Percentiles rank a stretch among this genome's conserved stretches.
These are phyloP conservation scores for Lumnitzera littorea DNA, from an alignment of 345 rosid species.

Conservation along the genomic window DNA sequence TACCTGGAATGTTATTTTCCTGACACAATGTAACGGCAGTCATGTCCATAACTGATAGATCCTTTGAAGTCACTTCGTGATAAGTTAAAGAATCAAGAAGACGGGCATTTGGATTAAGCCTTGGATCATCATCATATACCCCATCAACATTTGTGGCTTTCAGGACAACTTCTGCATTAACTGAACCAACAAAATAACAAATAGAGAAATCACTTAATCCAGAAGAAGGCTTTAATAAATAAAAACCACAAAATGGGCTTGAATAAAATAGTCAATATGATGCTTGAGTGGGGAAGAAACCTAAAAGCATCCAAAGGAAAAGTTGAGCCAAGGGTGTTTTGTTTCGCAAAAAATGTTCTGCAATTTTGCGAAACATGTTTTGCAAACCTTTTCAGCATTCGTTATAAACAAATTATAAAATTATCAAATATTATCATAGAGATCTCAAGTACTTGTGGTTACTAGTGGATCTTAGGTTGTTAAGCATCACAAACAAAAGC, in stretches of 20 bases:
- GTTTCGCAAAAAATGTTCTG: too few relatives aligned
- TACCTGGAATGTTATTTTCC: constrained; percentile 95
- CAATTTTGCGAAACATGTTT: too few relatives aligned
- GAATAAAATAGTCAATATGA: background rate
- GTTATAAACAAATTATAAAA: too few relatives aligned
- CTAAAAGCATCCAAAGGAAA: too few relatives aligned
- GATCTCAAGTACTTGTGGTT: too few relatives aligned
- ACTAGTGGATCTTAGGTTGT: too few relatives aligned
- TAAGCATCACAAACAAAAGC: too few relatives aligned
- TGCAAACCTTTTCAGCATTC: too few relatives aligned
- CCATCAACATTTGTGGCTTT: constrained; percentile 96
- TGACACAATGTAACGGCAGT: constrained; percentile 92
- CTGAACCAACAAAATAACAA: constrained; percentile 26
- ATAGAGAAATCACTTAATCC: background rate
- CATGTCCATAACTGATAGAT: constrained; percentile 97
- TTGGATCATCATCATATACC: constrained; percentile 84
- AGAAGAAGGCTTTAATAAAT: background rate
- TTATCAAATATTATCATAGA: too few relatives aligned
- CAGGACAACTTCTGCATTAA: constrained; percentile 88
- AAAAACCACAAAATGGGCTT: background rate
- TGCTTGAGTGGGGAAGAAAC: too few relatives aligned
- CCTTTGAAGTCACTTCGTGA: constrained; percentile 82
- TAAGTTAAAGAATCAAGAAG: constrained; percentile 72
- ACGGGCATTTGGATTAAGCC: constrained; percentile 65
- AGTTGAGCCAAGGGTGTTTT: too few relatives aligned